phyloP scores from a whole-genome alignment of 176 grass and related monocot genomes.

The Elymus sibiricus region DNA sequence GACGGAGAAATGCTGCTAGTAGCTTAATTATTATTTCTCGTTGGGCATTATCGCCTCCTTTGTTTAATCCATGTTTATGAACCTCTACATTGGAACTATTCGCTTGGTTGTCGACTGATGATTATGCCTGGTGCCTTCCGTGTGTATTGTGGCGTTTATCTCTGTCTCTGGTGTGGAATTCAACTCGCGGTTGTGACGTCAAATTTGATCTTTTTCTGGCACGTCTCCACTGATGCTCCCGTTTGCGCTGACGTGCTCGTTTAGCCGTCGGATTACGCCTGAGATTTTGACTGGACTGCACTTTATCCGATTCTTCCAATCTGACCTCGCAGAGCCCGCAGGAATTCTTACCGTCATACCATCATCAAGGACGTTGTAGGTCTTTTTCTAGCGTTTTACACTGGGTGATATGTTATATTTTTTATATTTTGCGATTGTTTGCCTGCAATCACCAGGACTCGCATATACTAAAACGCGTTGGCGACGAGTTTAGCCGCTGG shows the following conservation, averaged over 20 bases:
- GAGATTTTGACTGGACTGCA: neutral
- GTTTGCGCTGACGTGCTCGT: neutral
- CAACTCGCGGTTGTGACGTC: neutral
- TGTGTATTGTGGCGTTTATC: neutral
- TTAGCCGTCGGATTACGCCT: neutral
- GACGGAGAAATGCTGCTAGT: neutral
- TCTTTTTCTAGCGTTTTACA: neutral
- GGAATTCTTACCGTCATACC: neutral
- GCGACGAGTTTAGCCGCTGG: too few species aligned
- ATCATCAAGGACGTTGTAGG: neutral
- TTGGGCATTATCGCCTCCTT: neutral
- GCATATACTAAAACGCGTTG: too few species aligned
- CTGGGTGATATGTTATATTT: too few species aligned
- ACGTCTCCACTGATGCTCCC: neutral
- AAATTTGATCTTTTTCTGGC: neutral
- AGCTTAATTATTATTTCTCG: constrained; percentile 21
- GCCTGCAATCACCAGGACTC: too few species aligned
- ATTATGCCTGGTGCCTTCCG: neutral
- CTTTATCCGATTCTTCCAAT: too few species aligned
- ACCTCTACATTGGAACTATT: constrained; percentile 1
- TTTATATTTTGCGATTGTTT: too few species aligned
- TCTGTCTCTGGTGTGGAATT: neutral
- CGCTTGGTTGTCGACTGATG: neutral
- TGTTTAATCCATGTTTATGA: neutral
- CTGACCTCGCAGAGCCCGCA: neutral